phyloP scores from a whole-genome alignment of 2,329 filamentous ascomycete species.

The Tolypocladium tropicale region DNA sequence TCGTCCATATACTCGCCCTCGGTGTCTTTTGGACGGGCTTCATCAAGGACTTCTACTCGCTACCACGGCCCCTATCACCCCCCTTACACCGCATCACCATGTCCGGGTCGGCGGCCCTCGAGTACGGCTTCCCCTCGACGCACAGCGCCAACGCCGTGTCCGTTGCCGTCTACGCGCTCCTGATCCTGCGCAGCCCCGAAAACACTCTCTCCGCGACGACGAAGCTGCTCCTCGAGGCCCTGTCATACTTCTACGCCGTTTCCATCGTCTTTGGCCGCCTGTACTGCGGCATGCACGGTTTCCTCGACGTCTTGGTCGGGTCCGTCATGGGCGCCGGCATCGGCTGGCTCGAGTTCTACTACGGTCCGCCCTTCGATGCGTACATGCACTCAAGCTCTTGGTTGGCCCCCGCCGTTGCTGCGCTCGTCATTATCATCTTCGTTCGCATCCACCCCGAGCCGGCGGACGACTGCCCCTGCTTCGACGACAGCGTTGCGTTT shows the following conservation, averaged over 20 bases:
- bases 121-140: conserved; percentile 95
- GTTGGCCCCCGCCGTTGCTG: conserved; percentile 52
- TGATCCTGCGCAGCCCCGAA: conserved; percentile 57
- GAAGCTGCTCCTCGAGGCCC: conserved; percentile 51
- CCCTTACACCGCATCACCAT: conserved; percentile 92
- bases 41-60: conserved; percentile 85
- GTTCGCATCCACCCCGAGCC: conserved; percentile 91
- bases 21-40: conserved; percentile 87
- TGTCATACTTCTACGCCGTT: conserved; percentile 74
- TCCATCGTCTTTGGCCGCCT: conserved; percentile 87
- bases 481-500: conserved; percentile 92
- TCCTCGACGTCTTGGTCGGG: conserved; percentile 80
- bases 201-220: conserved; percentile 49
- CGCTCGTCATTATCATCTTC: conserved; percentile 59
- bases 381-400: conserved; percentile 59
- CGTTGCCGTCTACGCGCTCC: conserved; percentile 74
- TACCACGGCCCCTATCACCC: conserved; percentile 84
- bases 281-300: conserved; percentile 98
- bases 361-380: conserved; percentile 52
- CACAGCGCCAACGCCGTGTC: conserved; percentile 96
- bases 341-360: conserved; percentile 48
- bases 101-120: conserved; percentile 88
- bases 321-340: conserved; percentile 63
- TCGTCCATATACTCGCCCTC: conserved; percentile 65
- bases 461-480: conserved; percentile 93